These are phyloP conservation scores for Isoetes engelmannii DNA, from an alignment of 83 land plant genomes.

Conservation along the genomic window DNA sequence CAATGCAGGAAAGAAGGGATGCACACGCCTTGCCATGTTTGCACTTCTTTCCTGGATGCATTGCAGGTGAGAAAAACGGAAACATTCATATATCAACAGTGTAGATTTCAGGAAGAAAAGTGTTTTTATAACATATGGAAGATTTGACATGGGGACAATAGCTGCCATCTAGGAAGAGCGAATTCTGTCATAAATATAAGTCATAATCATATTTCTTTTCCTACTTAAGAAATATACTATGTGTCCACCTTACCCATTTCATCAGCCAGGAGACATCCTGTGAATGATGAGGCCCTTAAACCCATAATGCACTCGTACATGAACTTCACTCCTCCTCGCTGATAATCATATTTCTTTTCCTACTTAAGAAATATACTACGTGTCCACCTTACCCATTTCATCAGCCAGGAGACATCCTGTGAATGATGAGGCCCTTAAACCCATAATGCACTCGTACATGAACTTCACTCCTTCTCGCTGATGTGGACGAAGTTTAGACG, in stretches of 20 bases:
- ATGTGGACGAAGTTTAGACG: conserved; percentile 38
- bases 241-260: conserved; percentile 34
- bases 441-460: conserved; percentile 47
- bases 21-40: too few relatives aligned
- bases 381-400: conserved; percentile 35
- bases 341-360: conserved; percentile 12
- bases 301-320: conserved; percentile 49
- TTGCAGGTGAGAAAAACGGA: too few relatives aligned
- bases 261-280: conserved; percentile 43
- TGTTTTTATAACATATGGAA: too few relatives aligned
- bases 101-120: too few relatives aligned
- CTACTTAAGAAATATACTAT: background rate
- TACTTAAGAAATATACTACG: background rate
- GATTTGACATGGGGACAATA: too few relatives aligned
- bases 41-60: too few relatives aligned
- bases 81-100: too few relatives aligned
- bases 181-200: background rate
- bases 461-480: conserved; percentile 44
- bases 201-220: background rate
- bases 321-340: conserved; percentile 41
- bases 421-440: conserved; percentile 30
- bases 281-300: conserved; percentile 27
- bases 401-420: conserved; percentile 43
- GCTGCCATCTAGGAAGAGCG: background rate
- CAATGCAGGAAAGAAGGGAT: background rate